These are phyloP conservation scores for Cyclotella kingstonii DNA, from an alignment of 108 stramenopile genomes.

Conservation along the genomic window DNA sequence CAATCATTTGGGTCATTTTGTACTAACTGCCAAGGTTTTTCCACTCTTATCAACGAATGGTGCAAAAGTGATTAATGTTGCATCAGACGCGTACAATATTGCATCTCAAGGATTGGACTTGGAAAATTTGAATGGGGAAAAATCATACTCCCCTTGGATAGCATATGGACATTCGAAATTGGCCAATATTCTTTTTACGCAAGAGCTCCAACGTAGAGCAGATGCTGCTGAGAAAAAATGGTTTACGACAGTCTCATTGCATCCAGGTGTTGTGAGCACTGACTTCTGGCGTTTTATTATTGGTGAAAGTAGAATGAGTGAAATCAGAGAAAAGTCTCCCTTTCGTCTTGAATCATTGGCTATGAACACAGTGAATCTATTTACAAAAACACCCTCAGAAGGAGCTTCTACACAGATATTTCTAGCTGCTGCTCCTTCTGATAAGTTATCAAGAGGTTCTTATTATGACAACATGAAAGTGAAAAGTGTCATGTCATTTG, in stretches of 20 bases:
- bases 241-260: conserved; percentile 54
- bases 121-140: conserved; percentile 67
- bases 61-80: conserved; percentile 73
- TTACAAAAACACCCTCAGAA: conserved; percentile 49
- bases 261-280: conserved; percentile 71
- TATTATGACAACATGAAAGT: conserved; percentile 57
- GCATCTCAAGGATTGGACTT: conserved; percentile 51
- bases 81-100: conserved; percentile 55
- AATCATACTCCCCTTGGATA: conserved; percentile 61
- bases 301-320: conserved; percentile 52
- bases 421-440: conserved; percentile 42
- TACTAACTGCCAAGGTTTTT: conserved; percentile 60
- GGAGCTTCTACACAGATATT: conserved; percentile 73
- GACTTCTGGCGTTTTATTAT: conserved; percentile 65
- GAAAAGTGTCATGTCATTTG: conserved; percentile 32
- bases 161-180: conserved; percentile 75
- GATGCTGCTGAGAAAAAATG: conserved; percentile 42
- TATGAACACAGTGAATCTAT: conserved; percentile 25
- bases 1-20: conserved; percentile 89
- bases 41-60: conserved; percentile 45
- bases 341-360: conserved; percentile 36
- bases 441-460: conserved; percentile 35
- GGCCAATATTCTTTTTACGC: conserved; percentile 78
- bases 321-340: conserved; percentile 44
- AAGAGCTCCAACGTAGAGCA: conserved; percentile 69